These are phyloP conservation scores for Aspergillaceae sp. DNA, from an alignment of 2,329 filamentous ascomycete genomes.

Conservation along the genomic window DNA sequence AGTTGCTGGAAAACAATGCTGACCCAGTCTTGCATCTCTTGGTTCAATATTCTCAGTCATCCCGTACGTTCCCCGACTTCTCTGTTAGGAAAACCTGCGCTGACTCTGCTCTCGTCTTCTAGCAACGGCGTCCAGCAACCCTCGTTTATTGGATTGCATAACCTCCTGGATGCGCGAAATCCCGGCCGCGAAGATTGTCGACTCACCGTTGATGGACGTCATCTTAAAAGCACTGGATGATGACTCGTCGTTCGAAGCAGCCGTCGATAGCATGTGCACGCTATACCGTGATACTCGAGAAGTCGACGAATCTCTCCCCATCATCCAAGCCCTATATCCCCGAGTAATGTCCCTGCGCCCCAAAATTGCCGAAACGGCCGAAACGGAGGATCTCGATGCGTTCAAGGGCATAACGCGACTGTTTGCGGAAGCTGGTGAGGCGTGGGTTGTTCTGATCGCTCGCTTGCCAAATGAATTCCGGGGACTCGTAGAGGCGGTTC, in stretches of 20 bases:
- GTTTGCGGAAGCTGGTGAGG: slow-evolving; percentile 85
- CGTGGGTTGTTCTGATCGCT: slow-evolving; percentile 88
- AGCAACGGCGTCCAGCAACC: slow-evolving; percentile 74
- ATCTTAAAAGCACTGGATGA: slow-evolving; percentile 68
- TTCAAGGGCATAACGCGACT: slow-evolving; percentile 85
- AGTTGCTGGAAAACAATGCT: slow-evolving; percentile 85
- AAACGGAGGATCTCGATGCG: slow-evolving; percentile 73
- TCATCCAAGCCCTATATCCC: slow-evolving; percentile 76
- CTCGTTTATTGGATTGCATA: slow-evolving; percentile 86
- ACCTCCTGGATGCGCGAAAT: slow-evolving; percentile 96
- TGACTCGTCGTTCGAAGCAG: slow-evolving; percentile 73
- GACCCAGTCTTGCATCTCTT: slow-evolving; percentile 78
- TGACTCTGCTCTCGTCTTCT: slow-evolving; percentile 15
- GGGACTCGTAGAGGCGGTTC: slow-evolving; percentile 73
- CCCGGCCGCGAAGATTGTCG: slow-evolving; percentile 70
- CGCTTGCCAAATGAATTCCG: slow-evolving; percentile 74
- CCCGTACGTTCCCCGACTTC: slow-evolving; percentile 47
- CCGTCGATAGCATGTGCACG: slow-evolving; percentile 84
- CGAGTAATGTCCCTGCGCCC: slow-evolving; percentile 67
- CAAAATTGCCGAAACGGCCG: slow-evolving; percentile 64
- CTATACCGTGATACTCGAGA: slow-evolving; percentile 89
- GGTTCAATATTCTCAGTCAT: slow-evolving; percentile 85
- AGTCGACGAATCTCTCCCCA: slow-evolving; percentile 77
- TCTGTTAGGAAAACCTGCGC: slow-evolving; percentile 4
- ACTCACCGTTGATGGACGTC: slow-evolving; percentile 73